Conservation (phyloP, 148 eudicot species). For the Vaccinium corymbosum region DNA sequence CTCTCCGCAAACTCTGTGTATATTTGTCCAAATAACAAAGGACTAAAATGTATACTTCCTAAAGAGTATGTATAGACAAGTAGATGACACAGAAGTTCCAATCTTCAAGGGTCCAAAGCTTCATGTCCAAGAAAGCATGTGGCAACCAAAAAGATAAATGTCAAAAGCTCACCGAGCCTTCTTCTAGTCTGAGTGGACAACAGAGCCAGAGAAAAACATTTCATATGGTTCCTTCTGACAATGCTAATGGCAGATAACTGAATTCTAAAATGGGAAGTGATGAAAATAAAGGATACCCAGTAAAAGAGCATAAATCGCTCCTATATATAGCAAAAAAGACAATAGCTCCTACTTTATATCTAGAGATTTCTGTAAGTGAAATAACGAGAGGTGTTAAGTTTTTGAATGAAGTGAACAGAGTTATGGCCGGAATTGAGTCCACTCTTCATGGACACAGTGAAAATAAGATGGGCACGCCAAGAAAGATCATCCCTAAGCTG, state of each 20-base stretch:
- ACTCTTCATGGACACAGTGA: neutral
- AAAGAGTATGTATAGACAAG: neutral
- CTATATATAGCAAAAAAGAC: no score
- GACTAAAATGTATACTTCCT: neutral
- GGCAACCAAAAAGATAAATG: neutral
- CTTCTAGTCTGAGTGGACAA: neutral
- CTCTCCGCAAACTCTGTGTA: neutral
- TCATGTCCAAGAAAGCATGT: neutral
- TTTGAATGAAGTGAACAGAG: neutral
- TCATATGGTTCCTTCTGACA: neutral
- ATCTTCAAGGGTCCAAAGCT: neutral
- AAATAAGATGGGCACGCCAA: neutral
- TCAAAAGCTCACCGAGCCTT: neutral
- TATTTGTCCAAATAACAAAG: neutral
- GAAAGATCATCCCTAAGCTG: neutral
- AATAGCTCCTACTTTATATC: neutral
- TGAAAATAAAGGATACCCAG: no score
- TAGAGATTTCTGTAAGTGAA: neutral
- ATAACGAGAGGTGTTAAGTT: neutral
- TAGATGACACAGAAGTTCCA: conserved; percentile 1
- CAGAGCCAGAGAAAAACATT: neutral
- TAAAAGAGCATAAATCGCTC: neutral
- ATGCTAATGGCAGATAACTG: neutral
- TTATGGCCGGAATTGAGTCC: neutral
- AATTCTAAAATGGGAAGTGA: neutral